These are phyloP conservation scores for Nakaseomyces nivariensis DNA, from an alignment of 1,139 yeast genomes.

Conservation along the genomic window DNA sequence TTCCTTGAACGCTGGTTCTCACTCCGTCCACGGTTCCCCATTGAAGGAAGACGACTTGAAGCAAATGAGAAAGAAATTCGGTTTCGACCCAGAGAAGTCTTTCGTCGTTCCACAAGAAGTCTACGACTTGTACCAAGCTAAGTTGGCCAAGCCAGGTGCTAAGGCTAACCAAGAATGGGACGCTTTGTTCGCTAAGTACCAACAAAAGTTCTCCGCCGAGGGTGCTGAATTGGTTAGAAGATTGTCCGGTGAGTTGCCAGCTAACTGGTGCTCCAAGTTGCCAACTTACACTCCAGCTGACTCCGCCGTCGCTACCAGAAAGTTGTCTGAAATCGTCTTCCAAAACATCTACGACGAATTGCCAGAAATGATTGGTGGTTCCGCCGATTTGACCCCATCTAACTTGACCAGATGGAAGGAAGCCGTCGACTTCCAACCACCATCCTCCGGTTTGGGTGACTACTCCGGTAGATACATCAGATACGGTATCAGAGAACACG, in stretches of 20 bases:
- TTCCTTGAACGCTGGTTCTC: constrained; percentile 77
- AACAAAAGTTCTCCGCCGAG: constrained; percentile 61
- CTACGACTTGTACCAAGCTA: constrained; percentile 52
- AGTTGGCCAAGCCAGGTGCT: constrained; percentile 52
- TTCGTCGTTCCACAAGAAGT: constrained; percentile 83
- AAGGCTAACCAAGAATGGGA: constrained; percentile 70
- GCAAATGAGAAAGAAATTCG: constrained; percentile 76
- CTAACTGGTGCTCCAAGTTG: constrained; percentile 66
- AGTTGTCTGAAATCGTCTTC: constrained; percentile 77
- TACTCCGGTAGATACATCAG: constrained; percentile 91
- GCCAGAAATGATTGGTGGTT: constrained; percentile 93
- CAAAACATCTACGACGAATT: constrained; percentile 49
- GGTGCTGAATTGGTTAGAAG: constrained; percentile 82
- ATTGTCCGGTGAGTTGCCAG: constrained; percentile 71
- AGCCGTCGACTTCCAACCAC: constrained; percentile 89
- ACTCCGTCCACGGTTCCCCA: constrained; percentile 95
- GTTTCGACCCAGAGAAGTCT: constrained; percentile 78
- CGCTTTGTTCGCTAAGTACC: constrained; percentile 49
- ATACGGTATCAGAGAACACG: constrained; percentile 99
- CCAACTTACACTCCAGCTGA: constrained; percentile 77
- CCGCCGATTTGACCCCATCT: constrained; percentile 96
- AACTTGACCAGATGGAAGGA: constrained; percentile 84
- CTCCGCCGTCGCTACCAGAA: constrained; percentile 85
- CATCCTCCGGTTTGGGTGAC: constrained; percentile 69
- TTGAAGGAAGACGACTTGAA: constrained; percentile 87